Conservation (phyloP, 169 alveolate species). For the Cryptosporidium parvum region DNA sequence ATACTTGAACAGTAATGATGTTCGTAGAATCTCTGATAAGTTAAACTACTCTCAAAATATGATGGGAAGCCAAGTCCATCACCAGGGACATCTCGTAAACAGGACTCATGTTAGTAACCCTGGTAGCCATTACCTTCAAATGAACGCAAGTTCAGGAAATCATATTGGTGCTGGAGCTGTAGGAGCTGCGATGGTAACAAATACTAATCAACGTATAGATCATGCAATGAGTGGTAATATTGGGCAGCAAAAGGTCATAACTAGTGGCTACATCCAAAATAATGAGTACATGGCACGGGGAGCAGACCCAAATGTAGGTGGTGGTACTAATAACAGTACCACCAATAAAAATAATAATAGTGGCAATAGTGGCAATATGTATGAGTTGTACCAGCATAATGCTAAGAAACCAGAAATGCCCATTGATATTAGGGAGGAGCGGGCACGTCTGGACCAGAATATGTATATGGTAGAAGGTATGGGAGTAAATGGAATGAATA, state of each 20-base stretch:
- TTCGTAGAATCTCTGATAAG: neutral
- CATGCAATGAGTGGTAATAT: neutral
- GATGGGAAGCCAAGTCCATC: neutral
- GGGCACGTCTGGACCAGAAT: neutral
- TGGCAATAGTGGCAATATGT: neutral
- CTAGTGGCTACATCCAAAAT: neutral
- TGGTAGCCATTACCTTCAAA: neutral
- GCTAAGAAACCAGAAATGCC: conserved; percentile 3
- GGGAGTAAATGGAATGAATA: neutral
- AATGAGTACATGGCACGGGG: neutral
- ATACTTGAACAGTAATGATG: conserved; percentile 1
- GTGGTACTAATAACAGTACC: neutral
- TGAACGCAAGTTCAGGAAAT: neutral
- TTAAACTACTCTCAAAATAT: conserved; percentile 5
- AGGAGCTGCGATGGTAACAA: neutral
- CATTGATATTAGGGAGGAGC: conserved; percentile 5
- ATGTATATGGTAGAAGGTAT: neutral
- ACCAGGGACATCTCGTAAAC: neutral
- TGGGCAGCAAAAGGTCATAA: neutral
- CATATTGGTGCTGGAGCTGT: neutral
- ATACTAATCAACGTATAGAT: neutral
- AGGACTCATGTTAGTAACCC: neutral
- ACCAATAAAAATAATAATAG: neutral
- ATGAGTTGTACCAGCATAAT: neutral
- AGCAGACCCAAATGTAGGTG: neutral